Percentiles rank a stretch among this genome's conserved stretches.
Conservation (phyloP, 495 filamentous ascomycete species). For the Xylaria longipes region DNA sequence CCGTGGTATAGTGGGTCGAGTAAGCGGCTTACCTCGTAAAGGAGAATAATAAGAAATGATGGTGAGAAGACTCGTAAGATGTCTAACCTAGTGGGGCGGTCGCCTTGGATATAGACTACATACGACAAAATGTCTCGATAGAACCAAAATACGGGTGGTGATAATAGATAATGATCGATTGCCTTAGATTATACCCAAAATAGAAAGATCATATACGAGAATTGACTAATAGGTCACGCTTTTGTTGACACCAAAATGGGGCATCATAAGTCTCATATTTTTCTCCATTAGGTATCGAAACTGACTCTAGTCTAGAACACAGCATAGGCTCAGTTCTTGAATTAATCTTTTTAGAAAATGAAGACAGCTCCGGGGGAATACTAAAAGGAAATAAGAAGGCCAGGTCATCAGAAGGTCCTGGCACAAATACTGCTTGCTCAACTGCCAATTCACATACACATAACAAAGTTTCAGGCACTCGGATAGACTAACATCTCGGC, state of each 20-base stretch:
- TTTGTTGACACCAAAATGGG: constrained; percentile 23
- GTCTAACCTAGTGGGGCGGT: neutral
- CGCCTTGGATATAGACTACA: neutral
- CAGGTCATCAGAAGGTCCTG: constrained; percentile 38
- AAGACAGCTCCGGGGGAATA: constrained; percentile 44
- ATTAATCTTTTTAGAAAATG: constrained; percentile 47
- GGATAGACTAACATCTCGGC: constrained; percentile 30
- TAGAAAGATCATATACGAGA: constrained; percentile 16
- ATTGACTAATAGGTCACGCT: constrained; percentile 21
- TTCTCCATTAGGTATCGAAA: constrained; percentile 55
- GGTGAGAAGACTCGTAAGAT: neutral
- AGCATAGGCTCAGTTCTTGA: constrained; percentile 40
- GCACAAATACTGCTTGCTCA: constrained; percentile 43
- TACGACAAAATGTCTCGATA: neutral
- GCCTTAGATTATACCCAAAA: constrained; percentile 25
- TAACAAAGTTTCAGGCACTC: constrained; percentile 28
- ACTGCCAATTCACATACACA: constrained; percentile 37
- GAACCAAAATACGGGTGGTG: constrained; percentile 4
- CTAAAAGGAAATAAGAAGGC: constrained; percentile 48
- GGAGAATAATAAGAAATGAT: constrained; percentile 1
- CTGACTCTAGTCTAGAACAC: constrained; percentile 53
- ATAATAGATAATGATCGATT: constrained; percentile 10
- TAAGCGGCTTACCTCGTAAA: constrained; percentile 1
- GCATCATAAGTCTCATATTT: constrained; percentile 45
- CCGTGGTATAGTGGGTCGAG: constrained; percentile 31